These are phyloP conservation scores for Pyrenophora graminea DNA, from an alignment of 2,329 filamentous ascomycete species.

Conservation along the genomic window DNA sequence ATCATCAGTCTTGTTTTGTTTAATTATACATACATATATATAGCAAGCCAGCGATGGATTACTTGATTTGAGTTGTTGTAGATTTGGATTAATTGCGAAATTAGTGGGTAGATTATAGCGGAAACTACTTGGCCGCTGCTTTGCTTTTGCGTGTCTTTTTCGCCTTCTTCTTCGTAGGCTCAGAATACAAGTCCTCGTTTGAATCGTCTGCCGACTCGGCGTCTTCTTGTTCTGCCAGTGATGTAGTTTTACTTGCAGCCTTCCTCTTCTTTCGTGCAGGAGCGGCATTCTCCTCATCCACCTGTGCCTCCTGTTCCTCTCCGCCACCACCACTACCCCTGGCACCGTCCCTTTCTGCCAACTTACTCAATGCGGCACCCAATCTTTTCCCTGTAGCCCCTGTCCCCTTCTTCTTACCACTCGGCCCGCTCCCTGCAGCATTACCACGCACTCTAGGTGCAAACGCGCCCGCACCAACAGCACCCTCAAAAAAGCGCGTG, in stretches of 20 bases:
- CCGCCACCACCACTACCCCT: conserved; percentile 29
- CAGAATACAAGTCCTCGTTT: conserved; percentile 31
- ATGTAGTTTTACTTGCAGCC: conserved; percentile 14
- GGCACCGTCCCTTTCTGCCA: conserved; percentile 37
- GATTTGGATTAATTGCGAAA: not conserved
- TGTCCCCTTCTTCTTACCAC: conserved; percentile 51
- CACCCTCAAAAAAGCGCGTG: conserved; percentile 84
- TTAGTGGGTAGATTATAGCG: too few species aligned
- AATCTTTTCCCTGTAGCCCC: conserved; percentile 39
- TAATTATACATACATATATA: not conserved
- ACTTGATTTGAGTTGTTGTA: not conserved
- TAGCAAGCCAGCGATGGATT: not conserved
- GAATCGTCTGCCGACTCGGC: conserved; percentile 10
- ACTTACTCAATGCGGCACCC: conserved; percentile 37
- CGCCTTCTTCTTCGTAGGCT: conserved; percentile 37
- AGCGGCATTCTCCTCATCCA: conserved; percentile 12
- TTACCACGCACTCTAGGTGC: conserved; percentile 66
- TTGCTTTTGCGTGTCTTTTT: conserved; percentile 22
- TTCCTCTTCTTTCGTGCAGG: conserved; percentile 28
- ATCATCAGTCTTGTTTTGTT: too few species aligned
- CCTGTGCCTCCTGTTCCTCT: conserved; percentile 22
- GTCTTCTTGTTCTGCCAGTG: conserved; percentile 19
- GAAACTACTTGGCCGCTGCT: not conserved
- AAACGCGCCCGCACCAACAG: conserved; percentile 72
- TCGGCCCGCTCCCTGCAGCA: conserved; percentile 57